A percentile compares a stretch with the other conserved stretches of the same genome.
Evolutionary conservation across 2,329 filamentous ascomycete species (phyloP).

Genomic region (Diaporthe vaccinii): DNA sequence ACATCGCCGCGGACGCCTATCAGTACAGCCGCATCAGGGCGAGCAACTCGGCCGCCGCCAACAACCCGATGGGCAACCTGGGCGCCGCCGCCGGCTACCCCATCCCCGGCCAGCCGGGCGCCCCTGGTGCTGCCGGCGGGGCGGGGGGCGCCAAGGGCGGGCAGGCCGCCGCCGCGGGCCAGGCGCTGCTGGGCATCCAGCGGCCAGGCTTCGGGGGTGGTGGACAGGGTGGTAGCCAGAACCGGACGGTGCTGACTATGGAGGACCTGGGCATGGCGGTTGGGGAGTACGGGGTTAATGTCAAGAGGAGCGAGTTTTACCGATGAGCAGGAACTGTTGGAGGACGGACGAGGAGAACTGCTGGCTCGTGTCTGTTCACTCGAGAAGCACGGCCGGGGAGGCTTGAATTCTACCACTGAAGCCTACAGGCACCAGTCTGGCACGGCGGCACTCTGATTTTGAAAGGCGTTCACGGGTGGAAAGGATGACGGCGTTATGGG

Average conservation of each 20-base stretch:
- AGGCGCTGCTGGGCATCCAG: constrained; percentile 76
- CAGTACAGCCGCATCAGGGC: constrained; percentile 96
- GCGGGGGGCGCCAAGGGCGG: constrained; percentile 60
- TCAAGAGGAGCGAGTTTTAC: constrained; percentile 98
- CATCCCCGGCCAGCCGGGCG: constrained; percentile 71
- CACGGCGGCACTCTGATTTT: not conserved
- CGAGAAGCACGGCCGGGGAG: not conserved
- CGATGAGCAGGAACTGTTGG: constrained; percentile 62
- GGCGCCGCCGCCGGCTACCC: constrained; percentile 81
- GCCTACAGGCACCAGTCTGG: not conserved
- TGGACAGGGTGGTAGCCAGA: constrained; percentile 88
- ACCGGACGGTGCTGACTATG: constrained; percentile 96
- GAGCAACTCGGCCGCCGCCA: constrained; percentile 87
- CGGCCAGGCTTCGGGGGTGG: constrained; percentile 87
- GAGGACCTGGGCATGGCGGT: constrained; percentile 99
- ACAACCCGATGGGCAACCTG: constrained; percentile 91
- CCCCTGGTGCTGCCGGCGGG: not conserved
- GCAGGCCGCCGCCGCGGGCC: constrained; percentile 33
- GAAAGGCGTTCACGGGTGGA: constrained; percentile 19
- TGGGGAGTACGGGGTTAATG: constrained; percentile 96
- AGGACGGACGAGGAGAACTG: not conserved
- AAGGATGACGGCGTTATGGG: constrained; percentile 19
- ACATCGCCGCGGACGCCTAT: constrained; percentile 97
- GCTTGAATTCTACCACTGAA: not conserved
- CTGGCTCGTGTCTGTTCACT: not conserved